Conservation (phyloP, 2,329 filamentous ascomycete species). For the Penicillium sp. region DNA sequence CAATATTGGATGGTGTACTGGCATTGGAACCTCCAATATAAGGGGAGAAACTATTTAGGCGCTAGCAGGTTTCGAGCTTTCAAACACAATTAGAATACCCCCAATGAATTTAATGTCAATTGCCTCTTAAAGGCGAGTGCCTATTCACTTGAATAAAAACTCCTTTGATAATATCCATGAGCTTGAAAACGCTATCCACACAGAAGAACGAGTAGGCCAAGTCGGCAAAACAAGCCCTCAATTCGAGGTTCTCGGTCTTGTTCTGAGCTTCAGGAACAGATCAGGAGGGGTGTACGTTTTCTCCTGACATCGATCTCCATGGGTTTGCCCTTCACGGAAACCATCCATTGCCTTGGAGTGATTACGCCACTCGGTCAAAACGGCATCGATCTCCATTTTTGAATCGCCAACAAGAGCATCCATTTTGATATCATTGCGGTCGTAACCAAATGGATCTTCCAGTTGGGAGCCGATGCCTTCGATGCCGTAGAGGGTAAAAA, state of each 20-base stretch:
- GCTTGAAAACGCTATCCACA: background rate
- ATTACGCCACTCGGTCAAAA: slow-evolving; percentile 58
- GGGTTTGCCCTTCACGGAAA: slow-evolving; percentile 11
- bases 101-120: background rate
- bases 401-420: slow-evolving; percentile 64
- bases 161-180: background rate
- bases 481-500: slow-evolving; percentile 64
- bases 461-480: slow-evolving; percentile 63
- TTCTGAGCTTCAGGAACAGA: slow-evolving; percentile 29
- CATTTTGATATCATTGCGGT: slow-evolving; percentile 67
- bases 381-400: slow-evolving; percentile 56
- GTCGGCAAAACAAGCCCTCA: background rate
- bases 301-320: slow-evolving; percentile 16
- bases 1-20: slow-evolving; percentile 60
- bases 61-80: background rate
- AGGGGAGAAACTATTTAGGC: slow-evolving; percentile 4
- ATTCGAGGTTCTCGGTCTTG: slow-evolving; percentile 1
- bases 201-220: background rate
- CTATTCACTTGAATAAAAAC: background rate
- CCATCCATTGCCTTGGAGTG: slow-evolving; percentile 21
- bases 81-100: background rate
- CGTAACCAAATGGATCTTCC: slow-evolving; percentile 66
- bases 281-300: slow-evolving; percentile 26
- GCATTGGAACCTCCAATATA: slow-evolving; percentile 57
- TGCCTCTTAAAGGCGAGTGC: background rate